Conservation (phyloP, 2,329 filamentous ascomycete genomes). For the Botrytis galanthina region DNA sequence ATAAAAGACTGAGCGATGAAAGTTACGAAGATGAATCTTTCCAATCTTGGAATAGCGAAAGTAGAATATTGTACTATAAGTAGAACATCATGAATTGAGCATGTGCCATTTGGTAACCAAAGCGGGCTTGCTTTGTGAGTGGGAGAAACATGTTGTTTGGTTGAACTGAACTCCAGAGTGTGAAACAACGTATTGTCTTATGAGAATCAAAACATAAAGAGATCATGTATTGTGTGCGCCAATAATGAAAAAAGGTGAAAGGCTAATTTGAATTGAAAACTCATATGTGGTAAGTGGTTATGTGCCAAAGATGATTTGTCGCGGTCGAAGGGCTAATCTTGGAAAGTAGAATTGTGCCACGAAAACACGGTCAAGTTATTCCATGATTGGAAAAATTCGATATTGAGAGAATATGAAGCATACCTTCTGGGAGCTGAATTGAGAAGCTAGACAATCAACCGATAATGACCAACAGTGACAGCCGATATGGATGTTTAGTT, state of each 20-base stretch:
- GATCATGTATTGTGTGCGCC: neutral
- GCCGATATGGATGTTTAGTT: neutral
- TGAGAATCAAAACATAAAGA: neutral
- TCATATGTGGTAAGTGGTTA: neutral
- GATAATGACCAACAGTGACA: neutral
- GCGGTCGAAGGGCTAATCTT: neutral
- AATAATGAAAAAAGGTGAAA: neutral
- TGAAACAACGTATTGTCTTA: neutral
- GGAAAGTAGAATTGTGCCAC: neutral
- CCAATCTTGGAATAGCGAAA: neutral
- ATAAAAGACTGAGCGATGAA: neutral
- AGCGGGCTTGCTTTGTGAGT: neutral
- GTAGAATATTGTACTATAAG: neutral
- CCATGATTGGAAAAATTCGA: neutral
- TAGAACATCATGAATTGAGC: neutral
- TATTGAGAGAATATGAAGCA: neutral
- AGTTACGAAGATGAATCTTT: neutral
- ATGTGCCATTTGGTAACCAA: neutral
- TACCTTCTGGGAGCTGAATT: neutral
- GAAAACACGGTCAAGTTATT: neutral
- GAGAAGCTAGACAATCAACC: neutral
- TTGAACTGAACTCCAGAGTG: neutral
- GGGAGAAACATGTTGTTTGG: neutral
- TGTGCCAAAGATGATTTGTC: neutral
- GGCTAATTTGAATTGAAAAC: neutral